Evolutionary conservation across 306 rosid genomes (phyloP).

Genomic region (Castanea crenata): DNA sequence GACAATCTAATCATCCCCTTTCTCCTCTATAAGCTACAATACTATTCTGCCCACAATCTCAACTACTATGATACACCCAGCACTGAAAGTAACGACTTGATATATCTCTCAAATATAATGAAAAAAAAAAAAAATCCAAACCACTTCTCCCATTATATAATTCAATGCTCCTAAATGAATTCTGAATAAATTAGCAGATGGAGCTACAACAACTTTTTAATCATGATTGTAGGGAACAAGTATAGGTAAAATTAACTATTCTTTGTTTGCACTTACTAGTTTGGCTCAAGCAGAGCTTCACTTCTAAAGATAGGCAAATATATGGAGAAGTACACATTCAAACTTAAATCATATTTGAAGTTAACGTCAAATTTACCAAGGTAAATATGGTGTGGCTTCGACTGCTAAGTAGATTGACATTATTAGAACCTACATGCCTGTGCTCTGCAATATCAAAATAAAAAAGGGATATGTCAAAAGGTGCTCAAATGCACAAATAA

Average conservation of each 20-base stretch:
- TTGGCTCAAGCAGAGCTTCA: background rate
- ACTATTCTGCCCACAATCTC: background rate
- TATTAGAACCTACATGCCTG: conserved; percentile 90
- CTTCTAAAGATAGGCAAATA: background rate
- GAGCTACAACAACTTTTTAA: background rate
- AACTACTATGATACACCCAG: background rate
- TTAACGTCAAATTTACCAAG: conserved; percentile 51
- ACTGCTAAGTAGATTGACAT: conserved; percentile 84
- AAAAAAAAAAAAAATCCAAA: background rate
- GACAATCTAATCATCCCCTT: background rate
- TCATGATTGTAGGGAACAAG: background rate
- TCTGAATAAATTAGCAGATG: background rate
- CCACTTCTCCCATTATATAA: background rate
- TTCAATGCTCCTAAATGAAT: background rate
- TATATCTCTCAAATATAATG: background rate
- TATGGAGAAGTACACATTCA: background rate
- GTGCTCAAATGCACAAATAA: conserved; percentile 15
- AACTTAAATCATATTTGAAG: conserved; percentile 19
- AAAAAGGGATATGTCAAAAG: conserved; percentile 19
- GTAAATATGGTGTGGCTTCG: conserved; percentile 93
- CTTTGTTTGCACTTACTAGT: background rate
- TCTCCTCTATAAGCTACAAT: background rate
- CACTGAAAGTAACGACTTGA: background rate
- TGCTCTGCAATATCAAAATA: conserved; percentile 60
- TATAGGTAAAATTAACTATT: background rate